Percentiles rank a stretch among this genome's conserved stretches.
phyloP scores from a whole-genome alignment of 2,329 filamentous ascomycete species.

The Trichoderma sp. region DNA sequence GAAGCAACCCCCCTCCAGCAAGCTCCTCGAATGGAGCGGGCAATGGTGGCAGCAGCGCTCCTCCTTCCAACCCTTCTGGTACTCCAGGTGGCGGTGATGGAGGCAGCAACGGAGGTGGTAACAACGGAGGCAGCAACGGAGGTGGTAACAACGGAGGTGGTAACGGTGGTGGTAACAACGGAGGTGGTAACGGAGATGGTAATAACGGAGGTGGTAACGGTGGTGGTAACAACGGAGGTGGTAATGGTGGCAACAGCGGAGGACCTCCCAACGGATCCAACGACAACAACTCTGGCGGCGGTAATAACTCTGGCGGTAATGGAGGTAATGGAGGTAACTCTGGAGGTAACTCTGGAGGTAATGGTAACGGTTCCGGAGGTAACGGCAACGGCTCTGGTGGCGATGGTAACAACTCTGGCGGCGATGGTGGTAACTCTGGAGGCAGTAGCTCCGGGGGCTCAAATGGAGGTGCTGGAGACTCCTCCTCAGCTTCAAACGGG shows the following conservation, averaged over 20 bases:
- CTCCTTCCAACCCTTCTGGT: neutral
- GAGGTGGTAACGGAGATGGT: neutral
- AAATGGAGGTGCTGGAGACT: neutral
- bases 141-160: neutral
- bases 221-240: neutral
- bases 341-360: neutral
- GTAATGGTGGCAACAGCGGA: neutral
- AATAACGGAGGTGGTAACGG: neutral
- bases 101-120: neutral
- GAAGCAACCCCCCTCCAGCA: neutral
- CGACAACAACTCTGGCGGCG: neutral
- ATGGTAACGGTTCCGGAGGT: neutral
- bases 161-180: neutral
- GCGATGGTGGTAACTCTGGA: neutral
- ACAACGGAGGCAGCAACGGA: neutral
- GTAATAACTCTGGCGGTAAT: neutral
- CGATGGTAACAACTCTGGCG: neutral
- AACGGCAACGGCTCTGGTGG: neutral
- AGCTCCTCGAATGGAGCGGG: neutral
- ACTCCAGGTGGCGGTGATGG: neutral
- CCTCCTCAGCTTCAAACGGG: neutral
- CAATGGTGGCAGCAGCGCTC: neutral
- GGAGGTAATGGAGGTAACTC: neutral
- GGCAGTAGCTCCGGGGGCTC: neutral
- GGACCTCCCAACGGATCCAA: neutral